Conservation (phyloP, 345 rosid genomes). For the Gossypium australe region DNA sequence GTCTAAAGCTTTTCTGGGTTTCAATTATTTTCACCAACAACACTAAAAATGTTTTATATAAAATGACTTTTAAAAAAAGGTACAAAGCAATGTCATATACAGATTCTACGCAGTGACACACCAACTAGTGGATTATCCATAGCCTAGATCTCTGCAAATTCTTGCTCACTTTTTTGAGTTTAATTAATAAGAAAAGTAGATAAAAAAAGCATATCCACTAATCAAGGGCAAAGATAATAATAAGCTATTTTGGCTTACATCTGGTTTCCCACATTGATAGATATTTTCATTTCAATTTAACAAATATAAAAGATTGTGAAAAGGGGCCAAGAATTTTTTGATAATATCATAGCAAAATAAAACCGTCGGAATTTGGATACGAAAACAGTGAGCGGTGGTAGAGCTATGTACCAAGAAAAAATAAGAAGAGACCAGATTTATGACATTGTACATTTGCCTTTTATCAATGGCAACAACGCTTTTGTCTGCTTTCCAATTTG, state of each 20-base stretch:
- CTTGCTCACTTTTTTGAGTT: background rate
- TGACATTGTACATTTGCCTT: background rate
- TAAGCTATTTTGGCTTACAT: background rate
- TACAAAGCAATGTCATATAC: background rate
- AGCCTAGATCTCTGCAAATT: constrained; percentile 3
- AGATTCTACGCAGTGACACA: background rate
- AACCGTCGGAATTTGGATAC: constrained; percentile 12
- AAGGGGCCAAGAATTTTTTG: too few relatives aligned
- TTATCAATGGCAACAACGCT: constrained; percentile 16
- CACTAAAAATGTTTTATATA: background rate
- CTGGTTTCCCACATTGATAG: too few relatives aligned
- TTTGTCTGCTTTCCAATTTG: constrained; percentile 7
- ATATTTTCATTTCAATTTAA: too few relatives aligned
- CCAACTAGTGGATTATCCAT: background rate
- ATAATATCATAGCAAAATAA: background rate
- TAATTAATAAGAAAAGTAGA: background rate
- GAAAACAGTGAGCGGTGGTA: background rate
- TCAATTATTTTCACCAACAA: background rate
- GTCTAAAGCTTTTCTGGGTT: background rate
- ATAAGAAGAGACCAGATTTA: constrained; percentile 17
- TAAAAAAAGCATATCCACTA: background rate
- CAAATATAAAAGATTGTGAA: too few relatives aligned
- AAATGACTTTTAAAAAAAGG: background rate
- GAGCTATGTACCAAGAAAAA: constrained; percentile 3
- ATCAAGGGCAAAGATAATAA: background rate